These are phyloP conservation scores for Neoarthrinium moseri DNA, from an alignment of 2,329 filamentous ascomycete genomes.

Conservation along the genomic window DNA sequence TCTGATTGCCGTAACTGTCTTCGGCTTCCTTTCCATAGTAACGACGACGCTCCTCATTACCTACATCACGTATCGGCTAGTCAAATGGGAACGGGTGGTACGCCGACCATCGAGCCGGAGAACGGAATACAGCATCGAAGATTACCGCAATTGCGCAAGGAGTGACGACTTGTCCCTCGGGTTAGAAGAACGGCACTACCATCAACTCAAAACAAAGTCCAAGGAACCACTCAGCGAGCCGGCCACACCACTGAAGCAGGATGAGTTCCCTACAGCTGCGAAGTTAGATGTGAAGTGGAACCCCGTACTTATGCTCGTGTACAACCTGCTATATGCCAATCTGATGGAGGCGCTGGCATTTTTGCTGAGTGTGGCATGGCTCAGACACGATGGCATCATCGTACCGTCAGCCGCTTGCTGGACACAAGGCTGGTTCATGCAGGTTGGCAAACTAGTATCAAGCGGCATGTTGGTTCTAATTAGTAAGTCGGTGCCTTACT, in stretches of 20 bases:
- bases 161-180: conserved; percentile 6
- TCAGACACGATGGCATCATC: conserved; percentile 1
- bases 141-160: background rate
- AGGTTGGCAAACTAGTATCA: conserved; percentile 1
- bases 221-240: conserved; percentile 1
- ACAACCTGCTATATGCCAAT: conserved; percentile 4
- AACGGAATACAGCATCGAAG: background rate
- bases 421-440: conserved; percentile 9
- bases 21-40: conserved; percentile 3
- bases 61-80: conserved; percentile 4
- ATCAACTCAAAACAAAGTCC: background rate
- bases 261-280: background rate
- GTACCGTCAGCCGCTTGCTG: conserved; percentile 1
- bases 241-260: background rate
- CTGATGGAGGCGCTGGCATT: background rate
- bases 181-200: conserved; percentile 4
- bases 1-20: conserved; percentile 4
- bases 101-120: background rate
- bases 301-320: conserved; percentile 4
- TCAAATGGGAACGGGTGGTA: background rate
- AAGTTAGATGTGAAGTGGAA: conserved; percentile 1
- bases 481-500: background rate
- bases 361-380: conserved; percentile 5
- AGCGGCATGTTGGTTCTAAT: conserved; percentile 6
- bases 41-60: conserved; percentile 1